Base-by-base conservation (phyloP, 1,284 basidiomycete species). In the Pisolithus thermaeus region DNA sequence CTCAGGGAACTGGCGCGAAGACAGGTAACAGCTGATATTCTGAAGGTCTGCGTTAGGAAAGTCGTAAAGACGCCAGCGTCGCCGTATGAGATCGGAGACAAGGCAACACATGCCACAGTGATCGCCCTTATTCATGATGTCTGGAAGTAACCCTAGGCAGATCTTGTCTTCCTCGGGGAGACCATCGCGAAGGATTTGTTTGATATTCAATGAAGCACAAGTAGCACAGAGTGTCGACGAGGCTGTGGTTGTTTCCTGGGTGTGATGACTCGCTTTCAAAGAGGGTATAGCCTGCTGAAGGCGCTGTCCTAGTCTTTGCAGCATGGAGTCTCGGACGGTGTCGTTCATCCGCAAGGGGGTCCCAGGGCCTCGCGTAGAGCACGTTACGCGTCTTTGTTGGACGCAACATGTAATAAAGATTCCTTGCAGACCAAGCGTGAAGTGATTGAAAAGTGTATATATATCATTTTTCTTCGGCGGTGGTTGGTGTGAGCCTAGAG, bases 61-160 rank as follows among this genome's bases (percentile, higher is more conserved):
- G 28, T 51, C 12, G 12, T 51, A 38, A 20, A 22, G 27, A 11
- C 49, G 30, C 23, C 51, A 41, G 3, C 36, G 11, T 14, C 25
- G 49, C 18, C 38, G 51, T 14, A 52, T 27, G 28, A 28, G 38
- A 18, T 27, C 7, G 12, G 51, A 51, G 4, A 52, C 40, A 7
- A 52, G 50, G 30, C 49, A 39, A 35, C 51, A 52, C 18, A 52
- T 42, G 3, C 8, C 35, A 41, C 51, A 52, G 37, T 36, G 49
- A 30, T 27, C 20, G 20, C 20, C n/a, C 20, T 52, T 51, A 22
- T 42, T 9, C 20, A 52, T n/a, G 28, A 52, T 45, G 11, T 43
- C 39, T 20, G 35, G 20, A 4, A 52, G 50, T 20, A 23, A 16
- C 20, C 44, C 52, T 8, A 52, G 25, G 7, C 25, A 40, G 3